These are phyloP conservation scores for Neurospora sp. DNA, from an alignment of 495 filamentous ascomycete genomes.

Conservation along the genomic window DNA sequence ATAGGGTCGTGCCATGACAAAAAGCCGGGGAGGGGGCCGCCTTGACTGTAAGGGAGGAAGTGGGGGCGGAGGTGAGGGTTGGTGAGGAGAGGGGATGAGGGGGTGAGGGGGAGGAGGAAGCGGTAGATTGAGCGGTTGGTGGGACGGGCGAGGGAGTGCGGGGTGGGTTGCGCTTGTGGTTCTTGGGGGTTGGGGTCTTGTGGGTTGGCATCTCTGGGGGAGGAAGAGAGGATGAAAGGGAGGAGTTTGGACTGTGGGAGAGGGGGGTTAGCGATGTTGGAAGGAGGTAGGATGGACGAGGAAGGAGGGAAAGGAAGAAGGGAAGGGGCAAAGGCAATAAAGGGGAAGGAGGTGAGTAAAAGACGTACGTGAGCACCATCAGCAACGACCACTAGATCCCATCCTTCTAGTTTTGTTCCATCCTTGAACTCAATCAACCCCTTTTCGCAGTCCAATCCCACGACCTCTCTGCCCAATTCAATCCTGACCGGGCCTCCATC, in stretches of 20 bases:
- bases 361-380: constrained; percentile 24
- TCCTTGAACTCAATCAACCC: constrained; percentile 12
- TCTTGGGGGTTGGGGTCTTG: too few species aligned
- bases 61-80: constrained; percentile 22
- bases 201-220: background rate
- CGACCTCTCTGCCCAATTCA: too few species aligned
- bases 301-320: background rate
- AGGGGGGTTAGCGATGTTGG: background rate
- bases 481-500: too few species aligned
- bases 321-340: background rate
- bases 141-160: constrained; percentile 1
- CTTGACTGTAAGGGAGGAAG: constrained; percentile 1
- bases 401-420: constrained; percentile 4
- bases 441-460: constrained; percentile 15
- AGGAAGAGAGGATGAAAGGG: background rate
- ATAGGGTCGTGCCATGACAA: constrained; percentile 16
- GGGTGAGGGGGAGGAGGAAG: constrained; percentile 31
- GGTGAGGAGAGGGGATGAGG: constrained; percentile 17
- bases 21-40: constrained; percentile 18
- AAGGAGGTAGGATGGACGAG: too few species aligned
- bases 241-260: background rate
- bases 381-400: constrained; percentile 20
- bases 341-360: background rate
- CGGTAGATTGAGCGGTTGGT: constrained; percentile 35
- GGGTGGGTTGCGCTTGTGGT: background rate